Evolutionary conservation across 768 basidiomycete species (phyloP), one percentile per base, ranked within the genome.

Genomic region (Suillus ampliporus): DNA sequence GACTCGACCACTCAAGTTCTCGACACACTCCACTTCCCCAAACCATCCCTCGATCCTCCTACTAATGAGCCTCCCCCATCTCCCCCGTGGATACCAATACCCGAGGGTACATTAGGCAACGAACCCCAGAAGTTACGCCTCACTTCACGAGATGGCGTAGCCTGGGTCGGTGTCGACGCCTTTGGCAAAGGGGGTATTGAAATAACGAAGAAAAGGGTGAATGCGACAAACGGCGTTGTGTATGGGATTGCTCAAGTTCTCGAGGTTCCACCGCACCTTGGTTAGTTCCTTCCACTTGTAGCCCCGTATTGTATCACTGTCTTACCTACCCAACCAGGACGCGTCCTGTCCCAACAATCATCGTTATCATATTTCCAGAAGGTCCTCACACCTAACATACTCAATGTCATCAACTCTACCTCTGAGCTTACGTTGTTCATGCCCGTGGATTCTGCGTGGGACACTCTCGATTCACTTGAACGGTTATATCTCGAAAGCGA

Each of bases 401-500:
- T 79, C 51, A 70, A 77, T 21, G 76, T 85, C 40, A 81, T 97
- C 46, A 89, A 89, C 60, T 80, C 79, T 48, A 87, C 89, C 0
- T 77, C 91, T 5, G 86, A 89, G 69, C 77, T 97, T 50, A 97
- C 97, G 0, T 67, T 99, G 34, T 99, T 99, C 74, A 84, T 97
- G 8, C 97, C 97, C 1, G 82, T 90, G 28, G 85, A 97, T 72
- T 76, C 84, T 40, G 97, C 97, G 14, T 99, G 94, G 89, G 77
- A 88, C n/a, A 77, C 76, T 11, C 79, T 99, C 40, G 84, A 92
- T 64, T 82, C 80, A 10, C 84, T 93, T 57, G 95, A 99, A 72
- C 86, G 89, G 50, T 74, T 91, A 4, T 99, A 97, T 74, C 82
- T 99, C 14, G 92, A 96, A 77, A 95, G 92, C 68, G 86, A 88